These are phyloP conservation scores for Aureobasidium sp. DNA, from an alignment of 2,329 filamentous ascomycete genomes.

Conservation along the genomic window DNA sequence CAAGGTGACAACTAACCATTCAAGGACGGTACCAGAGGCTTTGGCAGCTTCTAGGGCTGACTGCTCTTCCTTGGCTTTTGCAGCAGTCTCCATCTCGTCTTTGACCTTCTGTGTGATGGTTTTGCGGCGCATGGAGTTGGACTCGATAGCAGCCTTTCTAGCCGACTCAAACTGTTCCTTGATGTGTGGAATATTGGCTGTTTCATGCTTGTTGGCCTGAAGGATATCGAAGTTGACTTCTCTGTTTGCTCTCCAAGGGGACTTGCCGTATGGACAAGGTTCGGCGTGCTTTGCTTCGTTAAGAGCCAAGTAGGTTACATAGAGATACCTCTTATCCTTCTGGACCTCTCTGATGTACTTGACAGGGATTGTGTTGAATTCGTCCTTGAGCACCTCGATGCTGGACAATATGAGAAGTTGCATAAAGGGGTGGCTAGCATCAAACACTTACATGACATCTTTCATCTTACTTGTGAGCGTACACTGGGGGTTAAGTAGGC, in stretches of 20 bases:
- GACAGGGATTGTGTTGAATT: conserved; percentile 43
- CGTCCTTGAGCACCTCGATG: conserved; percentile 42
- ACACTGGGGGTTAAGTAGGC: neutral
- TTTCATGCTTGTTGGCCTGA: neutral
- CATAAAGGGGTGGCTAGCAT: too few species aligned
- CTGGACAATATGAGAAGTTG: neutral
- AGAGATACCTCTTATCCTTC: conserved; percentile 37
- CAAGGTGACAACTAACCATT: conserved; percentile 52
- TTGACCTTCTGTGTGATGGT: conserved; percentile 27
- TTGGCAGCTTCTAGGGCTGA: conserved; percentile 37
- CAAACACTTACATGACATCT: conserved; percentile 18
- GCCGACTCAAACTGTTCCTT: conserved; percentile 39
- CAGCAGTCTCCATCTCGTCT: conserved; percentile 29
- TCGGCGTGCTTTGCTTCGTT: conserved; percentile 24
- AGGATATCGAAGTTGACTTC: conserved; percentile 6
- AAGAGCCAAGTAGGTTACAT: conserved; percentile 41
- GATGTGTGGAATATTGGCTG: conserved; percentile 24
- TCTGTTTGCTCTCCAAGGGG: neutral
- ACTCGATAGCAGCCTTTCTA: conserved; percentile 28
- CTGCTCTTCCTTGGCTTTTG: conserved; percentile 17
- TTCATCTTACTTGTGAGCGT: conserved; percentile 24
- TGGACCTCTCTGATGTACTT: conserved; percentile 39
- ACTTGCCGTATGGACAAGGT: conserved; percentile 10
- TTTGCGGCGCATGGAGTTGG: conserved; percentile 26
- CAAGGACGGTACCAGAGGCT: conserved; percentile 58